Evolutionary conservation across 257 asterid genomes (phyloP).

Genomic region (Forsythia suspensa): DNA sequence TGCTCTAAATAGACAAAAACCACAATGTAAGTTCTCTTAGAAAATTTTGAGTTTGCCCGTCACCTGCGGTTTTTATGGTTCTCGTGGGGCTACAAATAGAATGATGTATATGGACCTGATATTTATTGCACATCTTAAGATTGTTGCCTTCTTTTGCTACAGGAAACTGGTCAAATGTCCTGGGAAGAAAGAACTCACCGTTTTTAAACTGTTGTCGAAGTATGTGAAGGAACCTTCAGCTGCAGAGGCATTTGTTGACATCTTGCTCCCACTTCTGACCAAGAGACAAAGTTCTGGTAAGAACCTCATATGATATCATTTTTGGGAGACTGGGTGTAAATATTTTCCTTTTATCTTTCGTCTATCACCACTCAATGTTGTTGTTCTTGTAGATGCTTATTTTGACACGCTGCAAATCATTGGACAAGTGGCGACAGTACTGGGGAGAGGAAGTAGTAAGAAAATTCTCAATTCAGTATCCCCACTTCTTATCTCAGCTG

Average conservation of each 20-base stretch:
- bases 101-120: not conserved
- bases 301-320: slow-evolving; percentile 23
- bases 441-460: slow-evolving; percentile 54
- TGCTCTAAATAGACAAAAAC: not conserved
- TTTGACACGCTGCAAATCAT: slow-evolving; percentile 54
- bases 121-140: slow-evolving; percentile 13
- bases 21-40: not conserved
- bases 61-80: slow-evolving; percentile 6
- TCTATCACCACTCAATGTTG: slow-evolving; percentile 13
- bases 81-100: not conserved
- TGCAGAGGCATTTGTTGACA: slow-evolving; percentile 71
- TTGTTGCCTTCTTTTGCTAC: slow-evolving; percentile 20
- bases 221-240: slow-evolving; percentile 61
- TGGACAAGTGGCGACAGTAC: slow-evolving; percentile 46
- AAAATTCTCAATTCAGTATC: slow-evolving; percentile 56
- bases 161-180: slow-evolving; percentile 63
- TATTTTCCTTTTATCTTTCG: slow-evolving; percentile 3
- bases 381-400: slow-evolving; percentile 55
- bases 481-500: slow-evolving; percentile 72
- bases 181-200: slow-evolving; percentile 59
- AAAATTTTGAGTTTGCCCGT: not conserved
- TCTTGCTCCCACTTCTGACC: slow-evolving; percentile 71
- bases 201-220: slow-evolving; percentile 65
- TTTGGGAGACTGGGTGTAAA: not conserved
- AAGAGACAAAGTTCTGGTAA: slow-evolving; percentile 67